These are phyloP conservation scores for Claviceps africana DNA, from an alignment of 2,329 filamentous ascomycete genomes.

Conservation along the genomic window DNA sequence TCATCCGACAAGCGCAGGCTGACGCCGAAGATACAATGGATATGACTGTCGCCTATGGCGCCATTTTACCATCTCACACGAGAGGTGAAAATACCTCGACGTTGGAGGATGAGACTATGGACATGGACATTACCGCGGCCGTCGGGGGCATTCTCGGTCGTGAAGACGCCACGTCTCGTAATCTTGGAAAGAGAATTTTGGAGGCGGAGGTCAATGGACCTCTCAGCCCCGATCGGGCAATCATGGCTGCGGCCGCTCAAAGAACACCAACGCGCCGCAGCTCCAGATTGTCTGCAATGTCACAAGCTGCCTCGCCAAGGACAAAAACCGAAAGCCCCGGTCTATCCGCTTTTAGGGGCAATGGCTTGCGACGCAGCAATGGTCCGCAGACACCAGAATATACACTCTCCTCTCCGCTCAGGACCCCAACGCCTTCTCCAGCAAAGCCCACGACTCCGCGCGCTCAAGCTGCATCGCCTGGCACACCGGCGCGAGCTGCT, in stretches of 20 bases:
- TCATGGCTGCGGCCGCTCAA: slow-evolving; percentile 14
- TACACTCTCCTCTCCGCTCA: slow-evolving; percentile 5
- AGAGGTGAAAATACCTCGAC: slow-evolving; percentile 19
- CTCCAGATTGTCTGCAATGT: slow-evolving; percentile 5
- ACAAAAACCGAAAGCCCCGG: slow-evolving; percentile 36
- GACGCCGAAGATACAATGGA: slow-evolving; percentile 28
- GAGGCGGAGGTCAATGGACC: slow-evolving; percentile 41
- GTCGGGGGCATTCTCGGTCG: slow-evolving; percentile 45
- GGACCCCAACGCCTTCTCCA: slow-evolving; percentile 12
- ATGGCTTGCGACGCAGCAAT: slow-evolving; percentile 34
- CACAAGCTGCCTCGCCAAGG: slow-evolving; percentile 18
- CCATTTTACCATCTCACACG: slow-evolving; percentile 27
- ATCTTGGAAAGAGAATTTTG: slow-evolving; percentile 41
- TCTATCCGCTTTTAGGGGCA: slow-evolving; percentile 37
- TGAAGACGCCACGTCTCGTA: slow-evolving; percentile 15
- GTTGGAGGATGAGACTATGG: slow-evolving; percentile 29
- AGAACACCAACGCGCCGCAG: slow-evolving; percentile 9
- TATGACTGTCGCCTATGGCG: slow-evolving; percentile 44
- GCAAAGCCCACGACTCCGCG: slow-evolving; percentile 13
- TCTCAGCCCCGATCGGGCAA: slow-evolving; percentile 27
- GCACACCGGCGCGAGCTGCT: neutral
- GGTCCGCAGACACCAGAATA: slow-evolving; percentile 17
- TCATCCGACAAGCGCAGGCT: slow-evolving; percentile 18
- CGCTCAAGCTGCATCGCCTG: neutral
- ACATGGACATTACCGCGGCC: slow-evolving; percentile 54